A percentile compares a stretch with the other conserved stretches of the same genome.
These are phyloP conservation scores for Barnettozyma botsteinii DNA, from an alignment of 805 yeast species.

Conservation along the genomic window DNA sequence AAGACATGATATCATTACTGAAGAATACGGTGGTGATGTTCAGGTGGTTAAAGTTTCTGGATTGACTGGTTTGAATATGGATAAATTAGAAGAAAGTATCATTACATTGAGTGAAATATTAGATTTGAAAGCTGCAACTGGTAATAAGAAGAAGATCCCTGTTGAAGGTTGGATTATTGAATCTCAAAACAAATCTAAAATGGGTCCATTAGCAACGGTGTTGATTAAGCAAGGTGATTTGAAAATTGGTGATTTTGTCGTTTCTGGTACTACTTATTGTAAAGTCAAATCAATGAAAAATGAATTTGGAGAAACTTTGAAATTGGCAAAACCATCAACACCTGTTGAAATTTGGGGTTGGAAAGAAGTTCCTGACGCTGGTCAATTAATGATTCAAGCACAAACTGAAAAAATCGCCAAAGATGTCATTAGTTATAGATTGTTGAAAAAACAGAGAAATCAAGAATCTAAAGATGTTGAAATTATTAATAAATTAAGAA, in stretches of 20 bases:
- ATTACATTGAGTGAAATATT: slow-evolving; percentile 77
- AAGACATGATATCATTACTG: slow-evolving; percentile 72
- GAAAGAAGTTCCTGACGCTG: slow-evolving; percentile 90
- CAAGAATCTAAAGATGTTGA: slow-evolving; percentile 63
- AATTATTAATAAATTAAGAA: slow-evolving; percentile 61
- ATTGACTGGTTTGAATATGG: slow-evolving; percentile 85
- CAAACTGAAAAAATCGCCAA: slow-evolving; percentile 70
- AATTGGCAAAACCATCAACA: slow-evolving; percentile 74
- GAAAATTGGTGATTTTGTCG: slow-evolving; percentile 62
- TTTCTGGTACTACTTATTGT: slow-evolving; percentile 85
- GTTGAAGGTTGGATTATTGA: slow-evolving; percentile 89
- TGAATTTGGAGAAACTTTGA: slow-evolving; percentile 59
- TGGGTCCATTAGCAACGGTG: slow-evolving; percentile 83
- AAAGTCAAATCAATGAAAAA: slow-evolving; percentile 74
- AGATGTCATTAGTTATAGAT: slow-evolving; percentile 62
- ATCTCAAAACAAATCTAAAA: slow-evolving; percentile 71
- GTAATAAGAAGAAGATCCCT: slow-evolving; percentile 32
- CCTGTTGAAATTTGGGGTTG: slow-evolving; percentile 93
- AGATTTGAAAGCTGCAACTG: slow-evolving; percentile 63
- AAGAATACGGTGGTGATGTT: slow-evolving; percentile 92
- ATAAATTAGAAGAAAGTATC: slow-evolving; percentile 82
- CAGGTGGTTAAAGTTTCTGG: slow-evolving; percentile 88
- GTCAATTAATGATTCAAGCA: slow-evolving; percentile 77
- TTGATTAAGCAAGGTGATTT: slow-evolving; percentile 76
- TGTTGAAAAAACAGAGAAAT: slow-evolving; percentile 50